phyloP scores from a whole-genome alignment of 805 yeast genomes.

The Kodamaea lidongshanica region DNA sequence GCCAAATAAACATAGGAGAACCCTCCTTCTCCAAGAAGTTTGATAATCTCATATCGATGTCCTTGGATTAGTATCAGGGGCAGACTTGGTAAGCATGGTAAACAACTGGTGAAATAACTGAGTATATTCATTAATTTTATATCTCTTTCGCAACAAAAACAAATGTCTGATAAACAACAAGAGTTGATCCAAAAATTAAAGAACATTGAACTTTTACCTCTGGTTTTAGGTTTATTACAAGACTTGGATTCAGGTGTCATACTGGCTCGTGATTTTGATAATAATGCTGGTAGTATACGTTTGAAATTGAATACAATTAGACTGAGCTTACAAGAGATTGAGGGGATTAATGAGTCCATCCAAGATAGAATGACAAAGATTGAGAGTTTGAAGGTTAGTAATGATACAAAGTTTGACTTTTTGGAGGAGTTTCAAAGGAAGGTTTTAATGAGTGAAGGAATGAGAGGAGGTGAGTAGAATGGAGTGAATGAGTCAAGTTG shows the following conservation, averaged over 20 bases:
- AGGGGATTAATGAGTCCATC: conserved; percentile 40
- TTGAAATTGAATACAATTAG: conserved; percentile 33
- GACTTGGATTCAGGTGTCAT: conserved; percentile 30
- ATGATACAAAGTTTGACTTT: conserved; percentile 20
- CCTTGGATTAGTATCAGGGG: conserved; percentile 62
- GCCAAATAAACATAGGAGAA: conserved; percentile 83
- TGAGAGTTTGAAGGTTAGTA: conserved; percentile 26
- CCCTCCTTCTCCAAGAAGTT: conserved; percentile 86
- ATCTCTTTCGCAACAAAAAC: background rate
- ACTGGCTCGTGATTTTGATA: conserved; percentile 38
- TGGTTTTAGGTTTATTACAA: conserved; percentile 29
- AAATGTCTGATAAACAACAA: conserved; percentile 7
- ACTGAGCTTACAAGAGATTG: conserved; percentile 32
- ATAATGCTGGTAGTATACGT: conserved; percentile 41
- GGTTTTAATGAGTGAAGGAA: too few species aligned
- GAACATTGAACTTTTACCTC: conserved; percentile 32
- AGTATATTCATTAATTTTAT: background rate
- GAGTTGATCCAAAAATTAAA: conserved; percentile 18
- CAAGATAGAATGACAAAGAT: conserved; percentile 30
- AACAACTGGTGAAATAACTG: conserved; percentile 21
- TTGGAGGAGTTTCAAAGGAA: conserved; percentile 13
- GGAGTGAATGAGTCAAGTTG: too few species aligned
- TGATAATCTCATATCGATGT: conserved; percentile 53
- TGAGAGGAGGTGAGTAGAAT: too few species aligned
- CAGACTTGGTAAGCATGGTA: conserved; percentile 44